These are phyloP conservation scores for Nissolia schottii DNA, from an alignment of 306 rosid genomes.

Conservation along the genomic window DNA sequence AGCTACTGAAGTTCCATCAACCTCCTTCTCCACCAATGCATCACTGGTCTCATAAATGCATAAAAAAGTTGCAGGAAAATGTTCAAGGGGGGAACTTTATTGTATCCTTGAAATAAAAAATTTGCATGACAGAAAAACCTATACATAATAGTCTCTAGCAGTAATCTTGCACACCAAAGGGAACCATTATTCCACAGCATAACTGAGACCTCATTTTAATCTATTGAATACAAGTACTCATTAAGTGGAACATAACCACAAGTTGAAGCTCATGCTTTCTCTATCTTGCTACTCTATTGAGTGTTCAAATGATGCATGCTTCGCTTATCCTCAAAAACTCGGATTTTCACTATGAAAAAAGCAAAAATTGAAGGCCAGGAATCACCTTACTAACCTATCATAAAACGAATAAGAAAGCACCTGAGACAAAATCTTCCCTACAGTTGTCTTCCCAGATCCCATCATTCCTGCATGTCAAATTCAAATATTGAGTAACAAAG, in stretches of 20 bases:
- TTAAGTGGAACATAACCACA: background rate
- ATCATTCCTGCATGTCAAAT: conserved; percentile 69
- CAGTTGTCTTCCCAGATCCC: conserved; percentile 95
- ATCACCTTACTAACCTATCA: conserved; percentile 49
- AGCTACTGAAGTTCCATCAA: conserved; percentile 57
- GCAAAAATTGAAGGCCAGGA: background rate
- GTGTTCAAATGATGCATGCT: background rate
- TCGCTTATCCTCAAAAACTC: background rate
- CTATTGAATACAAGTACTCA: background rate
- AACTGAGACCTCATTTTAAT: background rate
- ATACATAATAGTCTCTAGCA: background rate
- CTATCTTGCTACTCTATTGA: background rate
- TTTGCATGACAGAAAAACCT: background rate
- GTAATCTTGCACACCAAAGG: conserved; percentile 4
- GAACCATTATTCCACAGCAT: background rate
- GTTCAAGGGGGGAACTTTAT: conserved; percentile 17
- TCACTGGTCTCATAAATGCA: conserved; percentile 55
- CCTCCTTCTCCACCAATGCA: conserved; percentile 58
- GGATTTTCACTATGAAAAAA: background rate
- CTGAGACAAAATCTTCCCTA: conserved; percentile 64
- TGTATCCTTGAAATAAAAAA: conserved; percentile 1
- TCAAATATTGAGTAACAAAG: conserved; percentile 16
- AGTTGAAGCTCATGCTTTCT: conserved; percentile 13
- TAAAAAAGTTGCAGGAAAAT: conserved; percentile 2
- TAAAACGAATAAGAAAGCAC: conserved; percentile 61